These are phyloP conservation scores for Suillus placidus DNA, from an alignment of 768 basidiomycete genomes.

Conservation along the genomic window DNA sequence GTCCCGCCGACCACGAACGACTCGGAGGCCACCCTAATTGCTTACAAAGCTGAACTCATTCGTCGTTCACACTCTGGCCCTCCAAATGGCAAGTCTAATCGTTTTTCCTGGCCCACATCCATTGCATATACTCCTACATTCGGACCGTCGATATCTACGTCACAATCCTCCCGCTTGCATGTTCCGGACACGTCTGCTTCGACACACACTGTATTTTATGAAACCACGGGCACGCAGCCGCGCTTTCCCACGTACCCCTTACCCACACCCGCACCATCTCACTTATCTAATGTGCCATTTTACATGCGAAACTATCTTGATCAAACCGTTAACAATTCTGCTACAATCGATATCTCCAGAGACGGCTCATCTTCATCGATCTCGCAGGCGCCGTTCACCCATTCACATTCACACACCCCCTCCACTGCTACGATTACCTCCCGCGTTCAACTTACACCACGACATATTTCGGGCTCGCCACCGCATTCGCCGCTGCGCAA, in stretches of 20 bases:
- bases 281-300: constrained; percentile 37
- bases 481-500: constrained; percentile 34
- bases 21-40: constrained; percentile 17
- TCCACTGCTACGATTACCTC: constrained; percentile 54
- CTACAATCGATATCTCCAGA: constrained; percentile 5
- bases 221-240: constrained; percentile 49
- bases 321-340: constrained; percentile 4
- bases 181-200: constrained; percentile 40
- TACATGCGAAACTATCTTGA: constrained; percentile 20
- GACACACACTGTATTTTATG: constrained; percentile 62
- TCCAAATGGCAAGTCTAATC: constrained; percentile 40
- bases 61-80: constrained; percentile 50
- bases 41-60: constrained; percentile 41
- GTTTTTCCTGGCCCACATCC: constrained; percentile 42
- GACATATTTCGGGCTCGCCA: constrained; percentile 26
- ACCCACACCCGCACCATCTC: constrained; percentile 29
- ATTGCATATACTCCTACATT: constrained; percentile 49
- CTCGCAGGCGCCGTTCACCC: constrained; percentile 32
- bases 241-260: constrained; percentile 32
- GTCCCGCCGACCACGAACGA: constrained; percentile 10
- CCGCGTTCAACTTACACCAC: constrained; percentile 18
- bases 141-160: constrained; percentile 41
- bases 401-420: constrained; percentile 50
- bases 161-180: constrained; percentile 39
- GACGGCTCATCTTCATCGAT: not conserved